Evolutionary conservation across 2,329 filamentous ascomycete genomes (phyloP).

Genomic region (Colletotrichum sp.): DNA sequence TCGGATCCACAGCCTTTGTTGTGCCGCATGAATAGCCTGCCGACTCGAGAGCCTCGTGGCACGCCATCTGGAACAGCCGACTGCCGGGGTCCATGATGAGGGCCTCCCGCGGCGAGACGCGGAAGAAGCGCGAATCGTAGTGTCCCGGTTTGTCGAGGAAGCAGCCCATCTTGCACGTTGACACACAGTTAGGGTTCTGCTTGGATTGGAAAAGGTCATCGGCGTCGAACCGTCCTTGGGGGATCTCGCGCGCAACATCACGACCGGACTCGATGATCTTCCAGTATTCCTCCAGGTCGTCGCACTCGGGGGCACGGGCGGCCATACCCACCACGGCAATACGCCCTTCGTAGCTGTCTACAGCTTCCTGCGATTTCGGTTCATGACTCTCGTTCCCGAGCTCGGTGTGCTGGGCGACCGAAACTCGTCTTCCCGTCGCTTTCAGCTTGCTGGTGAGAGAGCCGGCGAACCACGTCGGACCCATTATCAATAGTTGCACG

Average conservation of each 20-base stretch:
- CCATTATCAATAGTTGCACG: not conserved
- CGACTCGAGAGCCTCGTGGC: slow-evolving; percentile 35
- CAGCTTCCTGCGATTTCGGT: not conserved
- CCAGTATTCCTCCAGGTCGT: not conserved
- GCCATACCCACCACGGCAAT: not conserved
- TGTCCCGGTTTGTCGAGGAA: slow-evolving; percentile 25
- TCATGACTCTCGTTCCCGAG: not conserved
- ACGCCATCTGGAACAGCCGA: slow-evolving; percentile 34
- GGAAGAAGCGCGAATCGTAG: slow-evolving; percentile 47
- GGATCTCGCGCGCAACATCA: not conserved
- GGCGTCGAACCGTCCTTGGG: not conserved
- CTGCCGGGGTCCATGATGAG: slow-evolving; percentile 35
- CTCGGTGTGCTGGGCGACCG: not conserved
- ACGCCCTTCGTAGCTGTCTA: not conserved
- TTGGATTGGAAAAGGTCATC: not conserved
- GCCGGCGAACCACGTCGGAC: not conserved
- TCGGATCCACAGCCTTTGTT: slow-evolving; percentile 24
- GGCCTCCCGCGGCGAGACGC: slow-evolving; percentile 30
- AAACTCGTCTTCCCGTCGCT: not conserved
- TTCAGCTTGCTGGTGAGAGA: slow-evolving; percentile 1
- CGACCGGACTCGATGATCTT: not conserved
- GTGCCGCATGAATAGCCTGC: slow-evolving; percentile 27
- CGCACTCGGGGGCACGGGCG: not conserved
- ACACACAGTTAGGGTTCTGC: not conserved
- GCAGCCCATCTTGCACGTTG: not conserved